phyloP scores from a whole-genome alignment of 805 yeast genomes.

The Nakazawaea ishiwadae region DNA sequence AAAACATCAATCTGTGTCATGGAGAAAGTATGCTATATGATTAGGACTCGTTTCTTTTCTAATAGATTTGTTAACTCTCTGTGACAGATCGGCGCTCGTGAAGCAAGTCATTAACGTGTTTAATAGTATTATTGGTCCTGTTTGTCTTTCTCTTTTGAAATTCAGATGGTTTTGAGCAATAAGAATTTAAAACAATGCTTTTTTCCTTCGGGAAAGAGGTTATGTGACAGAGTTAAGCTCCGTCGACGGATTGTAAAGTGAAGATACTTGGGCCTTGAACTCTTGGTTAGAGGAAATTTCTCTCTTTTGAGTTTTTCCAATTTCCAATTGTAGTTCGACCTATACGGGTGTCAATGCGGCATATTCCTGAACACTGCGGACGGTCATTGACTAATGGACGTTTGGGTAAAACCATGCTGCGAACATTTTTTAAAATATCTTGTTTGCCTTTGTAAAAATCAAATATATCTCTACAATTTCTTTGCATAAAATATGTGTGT shows the following conservation, averaged over 20 bases:
- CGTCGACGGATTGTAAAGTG: conserved; percentile 93
- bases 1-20: conserved; percentile 47
- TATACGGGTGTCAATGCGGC: conserved; percentile 70
- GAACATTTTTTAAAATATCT: conserved; percentile 54
- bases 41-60: conserved; percentile 14
- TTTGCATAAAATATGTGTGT: no score
- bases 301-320: no score
- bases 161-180: conserved; percentile 34
- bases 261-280: conserved; percentile 55
- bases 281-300: conserved; percentile 39
- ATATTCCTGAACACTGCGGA: conserved; percentile 99
- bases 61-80: conserved; percentile 13
- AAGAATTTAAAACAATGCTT: conserved; percentile 21
- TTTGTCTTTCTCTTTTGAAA: no score
- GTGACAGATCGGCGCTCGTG: conserved; percentile 71
- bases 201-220: conserved; percentile 24
- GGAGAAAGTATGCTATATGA: conserved; percentile 35
- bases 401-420: conserved; percentile 99
- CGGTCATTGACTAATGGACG: conserved; percentile 89
- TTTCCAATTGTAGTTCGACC: conserved; percentile 66
- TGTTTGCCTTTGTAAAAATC: not conserved
- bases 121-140: conserved; percentile 23
- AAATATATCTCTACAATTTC: no score
- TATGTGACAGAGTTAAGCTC: conserved; percentile 81
- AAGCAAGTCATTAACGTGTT: conserved; percentile 43